These are phyloP conservation scores for Phytophthora tubulina DNA, from an alignment of 352 stramenopile genomes.

Conservation along the genomic window DNA sequence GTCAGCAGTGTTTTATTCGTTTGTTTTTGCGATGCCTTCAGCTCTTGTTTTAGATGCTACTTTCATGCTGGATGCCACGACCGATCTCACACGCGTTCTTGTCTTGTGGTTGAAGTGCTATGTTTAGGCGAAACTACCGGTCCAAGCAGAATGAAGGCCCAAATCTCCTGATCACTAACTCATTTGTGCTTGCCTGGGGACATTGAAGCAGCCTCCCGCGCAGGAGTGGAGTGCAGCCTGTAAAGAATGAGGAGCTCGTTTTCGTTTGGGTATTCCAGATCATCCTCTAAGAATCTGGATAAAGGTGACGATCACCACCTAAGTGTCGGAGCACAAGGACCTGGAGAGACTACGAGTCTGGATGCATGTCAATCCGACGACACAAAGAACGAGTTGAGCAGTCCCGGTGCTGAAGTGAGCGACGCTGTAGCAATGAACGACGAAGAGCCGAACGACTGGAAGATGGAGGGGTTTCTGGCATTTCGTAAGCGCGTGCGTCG, in stretches of 20 bases:
- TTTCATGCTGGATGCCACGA: not conserved
- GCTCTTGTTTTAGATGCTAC: conserved; percentile 21
- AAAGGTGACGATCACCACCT: conserved; percentile 1
- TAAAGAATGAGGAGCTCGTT: conserved; percentile 24
- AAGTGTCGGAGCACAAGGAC: not conserved
- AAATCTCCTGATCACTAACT: conserved; percentile 2
- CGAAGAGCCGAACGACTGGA: conserved; percentile 16
- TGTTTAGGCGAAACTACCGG: conserved; percentile 32
- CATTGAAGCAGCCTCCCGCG: not conserved
- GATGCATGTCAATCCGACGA: conserved; percentile 6
- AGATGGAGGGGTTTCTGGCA: conserved; percentile 73
- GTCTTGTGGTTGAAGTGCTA: conserved; percentile 29
- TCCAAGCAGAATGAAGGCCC: not conserved
- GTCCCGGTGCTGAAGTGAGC: conserved; percentile 3
- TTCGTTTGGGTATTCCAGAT: conserved; percentile 31
- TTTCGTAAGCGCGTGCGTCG: conserved; percentile 66
- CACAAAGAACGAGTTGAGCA: conserved; percentile 9
- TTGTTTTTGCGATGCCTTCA: conserved; percentile 16
- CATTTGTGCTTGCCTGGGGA: conserved; percentile 12
- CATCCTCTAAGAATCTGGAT: conserved; percentile 27
- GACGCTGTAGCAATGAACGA: conserved; percentile 2
- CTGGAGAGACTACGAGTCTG: not conserved
- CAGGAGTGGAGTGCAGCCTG: conserved; percentile 8
- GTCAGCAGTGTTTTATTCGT: conserved; percentile 32
- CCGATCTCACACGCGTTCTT: conserved; percentile 12